These are phyloP conservation scores for Raphanus sativus DNA, from an alignment of 345 rosid genomes.

Conservation along the genomic window DNA sequence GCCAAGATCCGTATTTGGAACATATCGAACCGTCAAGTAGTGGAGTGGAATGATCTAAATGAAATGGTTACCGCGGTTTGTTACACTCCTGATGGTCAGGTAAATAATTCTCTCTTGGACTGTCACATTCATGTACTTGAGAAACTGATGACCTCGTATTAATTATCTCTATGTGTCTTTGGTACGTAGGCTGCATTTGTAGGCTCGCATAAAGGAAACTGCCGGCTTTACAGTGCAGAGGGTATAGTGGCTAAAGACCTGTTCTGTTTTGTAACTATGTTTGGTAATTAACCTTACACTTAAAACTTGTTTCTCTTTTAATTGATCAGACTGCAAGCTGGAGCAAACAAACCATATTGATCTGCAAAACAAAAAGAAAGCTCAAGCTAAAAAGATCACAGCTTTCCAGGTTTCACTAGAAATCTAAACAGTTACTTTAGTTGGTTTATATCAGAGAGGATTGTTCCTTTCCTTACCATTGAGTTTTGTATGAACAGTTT, in stretches of 20 bases:
- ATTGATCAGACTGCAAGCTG: constrained; percentile 62
- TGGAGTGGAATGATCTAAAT: constrained; percentile 84
- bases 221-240: constrained; percentile 63
- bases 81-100: constrained; percentile 97
- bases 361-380: constrained; percentile 60
- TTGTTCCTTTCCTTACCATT: neutral
- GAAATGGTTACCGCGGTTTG: constrained; percentile 97
- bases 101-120: constrained; percentile 19
- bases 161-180: constrained; percentile 18
- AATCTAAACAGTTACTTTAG: too few species aligned
- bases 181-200: constrained; percentile 62
- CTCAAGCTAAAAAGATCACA: constrained; percentile 70
- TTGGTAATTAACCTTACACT: neutral
- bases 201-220: constrained; percentile 82
- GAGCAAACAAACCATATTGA: constrained; percentile 52
- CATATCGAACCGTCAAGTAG: constrained; percentile 63
- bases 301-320: neutral
- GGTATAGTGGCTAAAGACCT: constrained; percentile 44
- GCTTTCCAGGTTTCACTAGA: constrained; percentile 68
- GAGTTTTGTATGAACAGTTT: constrained; percentile 49
- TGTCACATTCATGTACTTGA: neutral
- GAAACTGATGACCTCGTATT: neutral
- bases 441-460: neutral
- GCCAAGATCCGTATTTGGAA: constrained; percentile 89
- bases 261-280: neutral